phyloP scores from a whole-genome alignment of 176 grass and related monocot species.

The Phyllostachys edulis region DNA sequence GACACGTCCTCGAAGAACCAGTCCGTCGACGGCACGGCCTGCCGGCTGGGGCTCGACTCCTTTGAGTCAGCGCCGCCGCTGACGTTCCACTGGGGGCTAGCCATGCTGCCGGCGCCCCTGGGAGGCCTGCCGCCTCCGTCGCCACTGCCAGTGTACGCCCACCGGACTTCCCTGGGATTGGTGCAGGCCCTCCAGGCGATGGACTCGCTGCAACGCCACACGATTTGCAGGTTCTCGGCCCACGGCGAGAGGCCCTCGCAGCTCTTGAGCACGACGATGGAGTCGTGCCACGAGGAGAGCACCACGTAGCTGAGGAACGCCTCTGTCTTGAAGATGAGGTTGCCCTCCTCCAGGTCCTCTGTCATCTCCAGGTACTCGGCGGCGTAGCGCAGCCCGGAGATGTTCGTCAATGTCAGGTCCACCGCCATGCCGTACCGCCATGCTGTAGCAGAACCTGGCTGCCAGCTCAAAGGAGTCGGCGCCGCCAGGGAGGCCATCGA shows the following conservation, averaged over 20 bases:
- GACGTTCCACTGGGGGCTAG: conserved; percentile 72
- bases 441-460: conserved; percentile 91
- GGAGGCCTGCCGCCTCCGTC: conserved; percentile 23
- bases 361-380: conserved; percentile 99
- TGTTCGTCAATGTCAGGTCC: conserved; percentile 83
- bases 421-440: conserved; percentile 93
- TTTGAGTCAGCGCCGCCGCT: conserved; percentile 53
- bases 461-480: conserved; percentile 77
- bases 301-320: conserved; percentile 99
- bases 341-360: conserved; percentile 97
- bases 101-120: neutral
- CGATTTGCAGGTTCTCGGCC: conserved; percentile 99
- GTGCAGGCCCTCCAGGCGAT: conserved; percentile 99
- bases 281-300: conserved; percentile 91
- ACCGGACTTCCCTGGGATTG: conserved; percentile 79
- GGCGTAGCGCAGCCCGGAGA: conserved; percentile 84
- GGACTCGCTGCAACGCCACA: conserved; percentile 90
- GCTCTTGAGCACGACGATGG: conserved; percentile 87
- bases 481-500: conserved; percentile 73
- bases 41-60: conserved; percentile 71
- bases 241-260: conserved; percentile 89
- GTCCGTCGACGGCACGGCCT: conserved; percentile 70
- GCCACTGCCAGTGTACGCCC: conserved; percentile 69
- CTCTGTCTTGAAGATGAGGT: conserved; percentile 98
- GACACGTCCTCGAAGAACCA: conserved; percentile 98